Conservation (phyloP, 2,329 filamentous ascomycete genomes). For the Diaporthe caulivora region DNA sequence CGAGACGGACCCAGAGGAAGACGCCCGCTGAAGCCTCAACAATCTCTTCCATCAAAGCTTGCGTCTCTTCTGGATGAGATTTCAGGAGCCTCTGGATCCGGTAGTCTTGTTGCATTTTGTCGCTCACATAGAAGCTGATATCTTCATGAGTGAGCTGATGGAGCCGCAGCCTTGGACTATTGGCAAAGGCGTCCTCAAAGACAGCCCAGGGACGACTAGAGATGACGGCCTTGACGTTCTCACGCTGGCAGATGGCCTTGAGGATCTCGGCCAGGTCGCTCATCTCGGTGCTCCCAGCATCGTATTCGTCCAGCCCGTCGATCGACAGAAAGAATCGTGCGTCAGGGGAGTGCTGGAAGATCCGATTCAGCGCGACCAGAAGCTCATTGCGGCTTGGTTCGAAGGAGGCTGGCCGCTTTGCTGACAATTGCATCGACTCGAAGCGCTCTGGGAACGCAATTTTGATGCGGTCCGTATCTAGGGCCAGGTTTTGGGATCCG, state of each 20-base stretch:
- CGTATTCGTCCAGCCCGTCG: slow-evolving; percentile 11
- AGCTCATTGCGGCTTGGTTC: slow-evolving; percentile 21
- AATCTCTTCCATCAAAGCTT: background rate
- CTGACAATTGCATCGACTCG: background rate
- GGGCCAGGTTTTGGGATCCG: background rate
- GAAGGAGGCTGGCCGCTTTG: background rate
- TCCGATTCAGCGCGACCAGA: background rate
- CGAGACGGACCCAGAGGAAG: slow-evolving; percentile 16
- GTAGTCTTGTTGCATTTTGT: background rate
- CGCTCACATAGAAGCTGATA: slow-evolving; percentile 9
- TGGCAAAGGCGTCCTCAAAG: slow-evolving; percentile 5
- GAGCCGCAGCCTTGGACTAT: background rate
- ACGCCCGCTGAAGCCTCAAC: slow-evolving; percentile 12
- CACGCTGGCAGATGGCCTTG: background rate
- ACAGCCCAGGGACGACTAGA: slow-evolving; percentile 1
- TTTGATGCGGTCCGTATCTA: background rate
- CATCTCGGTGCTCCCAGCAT: background rate
- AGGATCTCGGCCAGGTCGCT: background rate
- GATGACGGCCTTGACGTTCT: background rate
- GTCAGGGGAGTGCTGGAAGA: background rate
- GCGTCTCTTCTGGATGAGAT: background rate
- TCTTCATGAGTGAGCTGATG: background rate
- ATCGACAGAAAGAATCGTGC: slow-evolving; percentile 6
- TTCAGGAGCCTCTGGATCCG: background rate
- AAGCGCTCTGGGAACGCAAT: slow-evolving; percentile 4